phyloP scores from a whole-genome alignment of 2,329 filamentous ascomycete species.

The Aspergillus brasiliensis region DNA sequence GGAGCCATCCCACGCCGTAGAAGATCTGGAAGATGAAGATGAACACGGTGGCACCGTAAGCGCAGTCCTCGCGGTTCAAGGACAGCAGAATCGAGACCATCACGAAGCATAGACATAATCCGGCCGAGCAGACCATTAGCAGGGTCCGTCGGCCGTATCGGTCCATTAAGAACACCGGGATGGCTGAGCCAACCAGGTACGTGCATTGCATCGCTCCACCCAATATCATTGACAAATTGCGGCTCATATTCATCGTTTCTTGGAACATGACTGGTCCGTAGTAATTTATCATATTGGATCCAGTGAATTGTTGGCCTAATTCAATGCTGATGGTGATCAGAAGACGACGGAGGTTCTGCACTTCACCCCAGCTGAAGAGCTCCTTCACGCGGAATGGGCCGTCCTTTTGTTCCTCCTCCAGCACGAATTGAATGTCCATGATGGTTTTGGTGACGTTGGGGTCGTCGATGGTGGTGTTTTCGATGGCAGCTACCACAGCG shows the following conservation, averaged over 20 bases:
- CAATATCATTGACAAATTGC: constrained; percentile 56
- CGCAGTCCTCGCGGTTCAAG: constrained; percentile 29
- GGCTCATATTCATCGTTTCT: constrained; percentile 41
- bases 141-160: constrained; percentile 45
- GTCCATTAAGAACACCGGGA: constrained; percentile 47
- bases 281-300: constrained; percentile 44
- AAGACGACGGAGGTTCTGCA: constrained; percentile 37
- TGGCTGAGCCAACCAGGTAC: constrained; percentile 45
- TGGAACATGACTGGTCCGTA: constrained; percentile 46
- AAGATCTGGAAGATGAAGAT: constrained; percentile 52
- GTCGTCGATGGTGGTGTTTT: constrained; percentile 15
- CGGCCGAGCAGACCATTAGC: constrained; percentile 45
- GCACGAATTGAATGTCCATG: constrained; percentile 24
- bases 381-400: constrained; percentile 41
- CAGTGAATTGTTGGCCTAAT: constrained; percentile 41
- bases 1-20: constrained; percentile 47
- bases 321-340: constrained; percentile 38
- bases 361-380: constrained; percentile 35
- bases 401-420: constrained; percentile 28
- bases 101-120: constrained; percentile 48
- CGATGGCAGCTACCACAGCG: constrained; percentile 25
- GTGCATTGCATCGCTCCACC: constrained; percentile 49
- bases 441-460: constrained; percentile 16
- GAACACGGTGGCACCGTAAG: constrained; percentile 47
- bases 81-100: constrained; percentile 46